Evolutionary conservation across 1,139 yeast species (phyloP).

Genomic region (Geotrichum restrictum): DNA sequence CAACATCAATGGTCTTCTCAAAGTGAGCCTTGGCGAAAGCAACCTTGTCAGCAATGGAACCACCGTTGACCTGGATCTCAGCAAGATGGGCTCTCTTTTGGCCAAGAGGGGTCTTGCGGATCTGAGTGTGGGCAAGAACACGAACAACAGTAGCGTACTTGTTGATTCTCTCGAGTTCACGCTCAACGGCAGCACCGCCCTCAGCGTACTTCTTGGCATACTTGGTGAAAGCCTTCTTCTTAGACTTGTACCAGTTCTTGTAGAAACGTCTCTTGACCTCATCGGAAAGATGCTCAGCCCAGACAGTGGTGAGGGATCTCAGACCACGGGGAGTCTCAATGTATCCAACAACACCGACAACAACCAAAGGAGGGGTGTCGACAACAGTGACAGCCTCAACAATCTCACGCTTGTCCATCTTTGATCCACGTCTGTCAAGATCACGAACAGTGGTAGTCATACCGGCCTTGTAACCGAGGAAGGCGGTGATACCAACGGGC

Average conservation of each 20-base stretch:
- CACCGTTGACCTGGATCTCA: slow-evolving; percentile 99
- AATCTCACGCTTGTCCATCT: slow-evolving; percentile 99
- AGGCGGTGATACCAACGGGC: slow-evolving; percentile 98
- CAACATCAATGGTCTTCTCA: slow-evolving; percentile 96
- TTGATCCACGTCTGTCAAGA: slow-evolving; percentile 99
- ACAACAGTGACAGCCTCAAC: slow-evolving; percentile 99
- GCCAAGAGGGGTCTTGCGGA: slow-evolving; percentile 97
- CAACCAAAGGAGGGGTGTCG: slow-evolving; percentile 98
- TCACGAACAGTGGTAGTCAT: slow-evolving; percentile 99
- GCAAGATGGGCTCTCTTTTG: slow-evolving; percentile 99
- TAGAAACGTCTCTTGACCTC: slow-evolving; percentile 99
- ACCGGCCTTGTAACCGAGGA: slow-evolving; percentile 99
- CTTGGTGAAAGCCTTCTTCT: slow-evolving; percentile 99
- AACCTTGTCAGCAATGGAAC: slow-evolving; percentile 94
- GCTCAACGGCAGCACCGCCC: slow-evolving; percentile 83
- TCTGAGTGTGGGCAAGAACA: slow-evolving; percentile 98
- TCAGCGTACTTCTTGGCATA: slow-evolving; percentile 98
- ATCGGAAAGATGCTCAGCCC: slow-evolving; percentile 99
- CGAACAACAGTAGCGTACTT: slow-evolving; percentile 98
- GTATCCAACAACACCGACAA: slow-evolving; percentile 99
- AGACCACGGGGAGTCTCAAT: slow-evolving; percentile 99
- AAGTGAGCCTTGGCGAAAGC: slow-evolving; percentile 99
- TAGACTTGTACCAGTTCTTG: slow-evolving; percentile 99
- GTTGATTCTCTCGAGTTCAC: slow-evolving; percentile 96
- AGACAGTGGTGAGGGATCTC: slow-evolving; percentile 98